Evolutionary conservation across 768 basidiomycete genomes (phyloP).

Genomic region (Austroboletus eburneus): DNA sequence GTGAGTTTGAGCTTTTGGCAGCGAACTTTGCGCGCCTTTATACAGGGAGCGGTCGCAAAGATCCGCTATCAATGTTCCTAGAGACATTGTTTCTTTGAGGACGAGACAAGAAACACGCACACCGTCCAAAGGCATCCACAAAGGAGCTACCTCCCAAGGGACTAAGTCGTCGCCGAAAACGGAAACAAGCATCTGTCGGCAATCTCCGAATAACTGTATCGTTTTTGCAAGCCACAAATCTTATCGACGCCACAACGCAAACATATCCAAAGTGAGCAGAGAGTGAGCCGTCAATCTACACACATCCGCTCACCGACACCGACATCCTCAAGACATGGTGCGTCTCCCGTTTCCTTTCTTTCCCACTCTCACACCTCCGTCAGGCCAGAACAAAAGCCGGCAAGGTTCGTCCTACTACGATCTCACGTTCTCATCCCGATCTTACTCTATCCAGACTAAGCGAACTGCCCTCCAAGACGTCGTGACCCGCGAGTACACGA

Average conservation of each 20-base stretch:
- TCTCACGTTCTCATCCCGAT: slow-evolving; percentile 14
- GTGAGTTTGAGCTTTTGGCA: no score
- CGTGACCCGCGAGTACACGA: slow-evolving; percentile 97
- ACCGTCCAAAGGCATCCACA: not conserved
- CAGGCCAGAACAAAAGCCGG: slow-evolving; percentile 41
- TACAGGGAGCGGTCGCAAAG: no score
- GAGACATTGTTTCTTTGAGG: no score
- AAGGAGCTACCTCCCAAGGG: no score
- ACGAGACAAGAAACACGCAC: no score
- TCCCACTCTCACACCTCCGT: slow-evolving; percentile 10
- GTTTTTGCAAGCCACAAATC: slow-evolving; percentile 53
- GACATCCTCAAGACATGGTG: slow-evolving; percentile 71
- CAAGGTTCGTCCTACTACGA: slow-evolving; percentile 26
- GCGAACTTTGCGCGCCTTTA: no score
- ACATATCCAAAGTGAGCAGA: slow-evolving; percentile 34
- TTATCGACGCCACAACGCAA: slow-evolving; percentile 42
- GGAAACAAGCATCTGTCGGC: slow-evolving; percentile 24
- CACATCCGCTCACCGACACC: slow-evolving; percentile 46
- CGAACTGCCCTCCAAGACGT: slow-evolving; percentile 98
- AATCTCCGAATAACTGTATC: slow-evolving; percentile 35
- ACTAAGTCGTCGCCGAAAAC: not conserved
- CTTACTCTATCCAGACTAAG: slow-evolving; percentile 40
- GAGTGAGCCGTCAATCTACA: slow-evolving; percentile 16
- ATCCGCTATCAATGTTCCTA: no score
- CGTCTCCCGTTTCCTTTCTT: slow-evolving; percentile 19